phyloP scores from a whole-genome alignment of 1,284 basidiomycete genomes.

The Tilletia indica region DNA sequence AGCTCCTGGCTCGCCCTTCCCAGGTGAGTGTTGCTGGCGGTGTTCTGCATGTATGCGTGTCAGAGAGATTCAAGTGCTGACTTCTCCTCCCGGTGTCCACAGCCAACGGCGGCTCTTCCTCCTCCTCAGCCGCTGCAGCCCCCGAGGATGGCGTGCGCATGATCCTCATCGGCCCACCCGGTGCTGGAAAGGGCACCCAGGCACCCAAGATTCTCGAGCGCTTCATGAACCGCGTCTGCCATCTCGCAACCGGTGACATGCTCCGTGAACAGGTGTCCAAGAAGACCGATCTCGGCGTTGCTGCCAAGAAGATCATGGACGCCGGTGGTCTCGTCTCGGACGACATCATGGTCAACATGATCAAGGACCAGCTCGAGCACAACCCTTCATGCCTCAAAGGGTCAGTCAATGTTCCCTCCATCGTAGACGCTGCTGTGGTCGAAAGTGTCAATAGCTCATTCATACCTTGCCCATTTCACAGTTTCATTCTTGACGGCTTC shows the following conservation, averaged over 20 bases:
- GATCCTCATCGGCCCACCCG: slow-evolving; percentile 92
- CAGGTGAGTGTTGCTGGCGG: background rate
- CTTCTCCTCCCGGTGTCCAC: too few relatives aligned
- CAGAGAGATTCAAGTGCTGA: too few relatives aligned
- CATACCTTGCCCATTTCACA: slow-evolving; percentile 50
- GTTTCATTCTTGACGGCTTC: slow-evolving; percentile 98
- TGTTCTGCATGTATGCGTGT: too few relatives aligned
- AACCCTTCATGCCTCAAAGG: slow-evolving; percentile 73
- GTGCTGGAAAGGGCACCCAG: slow-evolving; percentile 98
- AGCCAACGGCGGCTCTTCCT: background rate
- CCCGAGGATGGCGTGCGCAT: slow-evolving; percentile 62
- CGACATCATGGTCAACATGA: slow-evolving; percentile 97
- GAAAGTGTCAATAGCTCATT: background rate
- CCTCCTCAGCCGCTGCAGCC: background rate
- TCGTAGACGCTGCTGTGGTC: background rate
- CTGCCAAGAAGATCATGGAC: slow-evolving; percentile 98
- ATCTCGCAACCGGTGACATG: slow-evolving; percentile 98
- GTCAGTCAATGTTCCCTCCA: slow-evolving; percentile 6
- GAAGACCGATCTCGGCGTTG: slow-evolving; percentile 81
- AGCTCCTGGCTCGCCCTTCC: slow-evolving; percentile 2
- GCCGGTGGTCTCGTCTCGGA: slow-evolving; percentile 84
- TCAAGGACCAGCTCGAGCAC: slow-evolving; percentile 89
- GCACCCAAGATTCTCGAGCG: slow-evolving; percentile 87
- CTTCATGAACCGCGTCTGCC: slow-evolving; percentile 81
- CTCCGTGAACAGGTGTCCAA: slow-evolving; percentile 85